Base-by-base conservation (phyloP, 176 grass and related monocot species). In the Avena atlantica region DNA sequence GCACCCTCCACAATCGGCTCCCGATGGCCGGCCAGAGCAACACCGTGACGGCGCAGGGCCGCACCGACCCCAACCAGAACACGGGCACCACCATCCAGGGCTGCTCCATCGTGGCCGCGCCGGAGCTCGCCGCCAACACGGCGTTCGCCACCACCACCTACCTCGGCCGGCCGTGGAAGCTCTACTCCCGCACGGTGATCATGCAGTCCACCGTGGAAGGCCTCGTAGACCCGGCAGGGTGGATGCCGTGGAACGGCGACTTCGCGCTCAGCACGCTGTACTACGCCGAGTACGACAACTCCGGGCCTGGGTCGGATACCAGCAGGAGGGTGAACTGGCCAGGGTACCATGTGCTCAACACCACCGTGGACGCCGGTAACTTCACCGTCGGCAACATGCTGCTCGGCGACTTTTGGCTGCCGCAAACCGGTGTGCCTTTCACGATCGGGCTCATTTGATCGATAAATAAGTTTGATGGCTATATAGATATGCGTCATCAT, bases 31-130 rank as follows among this genome's bases (percentile, higher is more conserved):
- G 96, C 7, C 96, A 98, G 89, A 96, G 90, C 87, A 98, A 98
- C 88, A 94, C 93, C 27, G 65, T 98, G 13, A 98, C 93, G 3
- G 96, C 96, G 44, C 96, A 98, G 67, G 96, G 96, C 12, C 90
- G 96, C 49, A 93, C 74, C 3, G 96, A 98, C 79, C 96, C 96
- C 3, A 96, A 98, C 92, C 96, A 98, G 91, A 98, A 94, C 89
- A 95, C 93, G 2, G 97, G 94, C 75, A 94, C 85, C 12, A 81
- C 90, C 37, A 78, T 98, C 31, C 97, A 93, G 81, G 81, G 86
- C 69, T 94, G 94, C 88, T 74, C 79, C 29, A 45, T 98, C 62
- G 66, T 86, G 16, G 90, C 92, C 5, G 84, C 97, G 11, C 87
- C 89, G 0, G 97, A 98, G 47, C 87, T 98, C 34, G 92, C 94